phyloP scores from a whole-genome alignment of 2,329 filamentous ascomycete species.

The Aspergillus carbonarius region DNA sequence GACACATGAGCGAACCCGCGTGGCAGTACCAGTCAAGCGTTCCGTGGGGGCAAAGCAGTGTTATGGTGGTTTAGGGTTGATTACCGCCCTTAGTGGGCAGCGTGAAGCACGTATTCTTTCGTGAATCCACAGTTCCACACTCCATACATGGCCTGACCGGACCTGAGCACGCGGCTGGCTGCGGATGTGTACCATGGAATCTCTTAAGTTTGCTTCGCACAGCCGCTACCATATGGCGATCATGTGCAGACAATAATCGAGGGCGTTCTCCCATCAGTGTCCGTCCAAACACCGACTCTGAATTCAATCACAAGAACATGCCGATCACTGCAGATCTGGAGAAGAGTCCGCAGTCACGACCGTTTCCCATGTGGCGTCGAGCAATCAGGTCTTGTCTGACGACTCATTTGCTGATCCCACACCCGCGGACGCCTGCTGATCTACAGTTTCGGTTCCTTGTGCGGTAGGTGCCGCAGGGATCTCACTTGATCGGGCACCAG shows the following conservation, averaged over 20 bases:
- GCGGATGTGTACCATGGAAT: neutral
- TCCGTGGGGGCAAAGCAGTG: too few relatives aligned
- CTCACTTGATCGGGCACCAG: slow-evolving; percentile 9
- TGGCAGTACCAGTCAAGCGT: too few relatives aligned
- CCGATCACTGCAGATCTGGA: slow-evolving; percentile 2
- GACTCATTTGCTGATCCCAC: slow-evolving; percentile 18
- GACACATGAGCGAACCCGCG: too few relatives aligned
- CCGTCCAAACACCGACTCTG: neutral
- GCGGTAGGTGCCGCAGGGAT: slow-evolving; percentile 6
- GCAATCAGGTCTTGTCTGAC: slow-evolving; percentile 23
- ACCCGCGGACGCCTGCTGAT: slow-evolving; percentile 11
- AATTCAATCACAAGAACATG: neutral
- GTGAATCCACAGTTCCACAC: neutral
- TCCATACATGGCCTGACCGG: neutral
- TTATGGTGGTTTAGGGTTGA: too few relatives aligned
- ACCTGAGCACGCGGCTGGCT: neutral
- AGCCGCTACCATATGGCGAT: neutral
- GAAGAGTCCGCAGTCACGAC: neutral
- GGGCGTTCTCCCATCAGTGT: neutral
- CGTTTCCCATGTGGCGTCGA: neutral
- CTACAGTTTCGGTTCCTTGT: slow-evolving; percentile 10
- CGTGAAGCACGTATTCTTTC: neutral
- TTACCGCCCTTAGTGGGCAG: too few relatives aligned
- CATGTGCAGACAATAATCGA: neutral
- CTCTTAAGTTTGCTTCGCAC: neutral